phyloP scores from a whole-genome alignment of 202 grass and related monocot genomes.

The Setaria italica region DNA sequence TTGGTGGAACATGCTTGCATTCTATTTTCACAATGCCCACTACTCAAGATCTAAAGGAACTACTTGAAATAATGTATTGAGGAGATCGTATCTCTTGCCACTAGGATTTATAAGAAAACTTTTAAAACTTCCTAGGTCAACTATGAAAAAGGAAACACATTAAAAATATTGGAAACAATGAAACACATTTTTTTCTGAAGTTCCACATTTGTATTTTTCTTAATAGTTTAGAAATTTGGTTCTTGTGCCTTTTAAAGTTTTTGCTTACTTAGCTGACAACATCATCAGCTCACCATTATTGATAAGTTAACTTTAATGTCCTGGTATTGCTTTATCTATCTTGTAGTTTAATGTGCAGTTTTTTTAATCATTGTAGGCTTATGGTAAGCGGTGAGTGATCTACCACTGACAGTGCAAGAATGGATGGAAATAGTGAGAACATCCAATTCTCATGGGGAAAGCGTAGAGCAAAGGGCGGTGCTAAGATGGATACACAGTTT shows the following conservation, averaged over 20 bases:
- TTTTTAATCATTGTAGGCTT: constrained; percentile 50
- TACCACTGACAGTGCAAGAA: constrained; percentile 36
- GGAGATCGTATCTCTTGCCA: too few species aligned
- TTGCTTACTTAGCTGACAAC: background rate
- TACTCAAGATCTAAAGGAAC: too few species aligned
- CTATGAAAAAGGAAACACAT: too few species aligned
- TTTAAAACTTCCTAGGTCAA: too few species aligned
- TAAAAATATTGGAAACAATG: too few species aligned
- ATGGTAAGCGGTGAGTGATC: constrained; percentile 44
- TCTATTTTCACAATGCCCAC: too few species aligned
- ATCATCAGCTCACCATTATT: constrained; percentile 3
- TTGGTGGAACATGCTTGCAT: too few species aligned
- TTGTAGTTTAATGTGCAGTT: constrained; percentile 28
- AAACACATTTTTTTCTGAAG: too few species aligned
- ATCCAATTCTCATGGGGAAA: constrained; percentile 71
- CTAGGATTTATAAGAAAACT: too few species aligned
- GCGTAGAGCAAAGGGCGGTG: constrained; percentile 48
- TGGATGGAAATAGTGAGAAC: constrained; percentile 44
- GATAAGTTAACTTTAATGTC: constrained; percentile 20
- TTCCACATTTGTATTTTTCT: too few species aligned
- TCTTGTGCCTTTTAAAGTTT: background rate
- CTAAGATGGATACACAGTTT: constrained; percentile 62
- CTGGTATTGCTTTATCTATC: constrained; percentile 29
- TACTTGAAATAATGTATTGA: too few species aligned
- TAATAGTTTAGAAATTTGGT: too few species aligned